A percentile compares a stretch with the other conserved stretches of the same genome.
These are phyloP conservation scores for Tuber aestivum DNA, from an alignment of 495 filamentous ascomycete genomes.

Conservation along the genomic window DNA sequence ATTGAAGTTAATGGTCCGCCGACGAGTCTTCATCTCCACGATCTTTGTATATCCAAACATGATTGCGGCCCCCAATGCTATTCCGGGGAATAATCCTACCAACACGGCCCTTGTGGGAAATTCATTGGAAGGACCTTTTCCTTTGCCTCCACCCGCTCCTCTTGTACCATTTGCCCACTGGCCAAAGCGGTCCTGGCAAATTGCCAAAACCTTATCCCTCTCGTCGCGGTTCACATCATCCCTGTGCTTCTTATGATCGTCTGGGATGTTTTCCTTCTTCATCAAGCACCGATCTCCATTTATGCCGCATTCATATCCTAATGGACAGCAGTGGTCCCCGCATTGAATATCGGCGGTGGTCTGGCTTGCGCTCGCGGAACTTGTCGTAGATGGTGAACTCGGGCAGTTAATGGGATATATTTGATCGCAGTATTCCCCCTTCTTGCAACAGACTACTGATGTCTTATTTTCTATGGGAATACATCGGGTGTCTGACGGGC, in stretches of 20 bases:
- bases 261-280: conserved; percentile 34
- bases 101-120: conserved; percentile 29
- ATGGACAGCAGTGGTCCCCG: conserved; percentile 32
- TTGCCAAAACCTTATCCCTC: background rate
- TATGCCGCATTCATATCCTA: conserved; percentile 33
- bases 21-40: conserved; percentile 29
- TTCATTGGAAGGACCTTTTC: background rate
- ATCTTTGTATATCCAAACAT: conserved; percentile 34
- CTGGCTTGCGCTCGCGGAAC: background rate
- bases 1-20: conserved; percentile 34
- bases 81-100: conserved; percentile 36
- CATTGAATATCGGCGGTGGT: conserved; percentile 8
- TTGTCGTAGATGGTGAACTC: background rate
- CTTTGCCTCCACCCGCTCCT: background rate
- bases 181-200: background rate
- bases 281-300: conserved; percentile 24
- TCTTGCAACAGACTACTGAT: conserved; percentile 37
- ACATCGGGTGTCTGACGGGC: conserved; percentile 32
- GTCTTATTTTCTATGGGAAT: conserved; percentile 35
- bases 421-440: conserved; percentile 35
- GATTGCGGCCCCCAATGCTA: conserved; percentile 27
- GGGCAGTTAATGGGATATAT: conserved; percentile 35
- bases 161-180: background rate
- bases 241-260: conserved; percentile 19
- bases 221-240: conserved; percentile 9